phyloP scores from a whole-genome alignment of 768 basidiomycete genomes.

The Terana coerulea region DNA sequence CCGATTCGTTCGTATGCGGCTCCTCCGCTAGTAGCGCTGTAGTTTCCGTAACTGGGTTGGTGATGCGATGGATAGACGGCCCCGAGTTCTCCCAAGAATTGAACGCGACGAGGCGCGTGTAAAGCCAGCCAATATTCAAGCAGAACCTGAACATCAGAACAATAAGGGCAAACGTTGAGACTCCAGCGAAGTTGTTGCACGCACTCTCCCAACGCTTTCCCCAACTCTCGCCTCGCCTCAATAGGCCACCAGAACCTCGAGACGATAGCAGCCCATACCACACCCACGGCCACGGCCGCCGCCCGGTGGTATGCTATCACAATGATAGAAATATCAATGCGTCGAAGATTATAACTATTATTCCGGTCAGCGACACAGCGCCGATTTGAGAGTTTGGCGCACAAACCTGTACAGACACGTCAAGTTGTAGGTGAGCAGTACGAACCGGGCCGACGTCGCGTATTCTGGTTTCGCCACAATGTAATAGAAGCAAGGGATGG shows the following conservation, averaged over 20 bases:
- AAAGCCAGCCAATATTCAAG: conserved; percentile 91
- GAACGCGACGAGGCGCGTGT: conserved; percentile 84
- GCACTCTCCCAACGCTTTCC: conserved; percentile 83
- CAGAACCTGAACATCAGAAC: conserved; percentile 60
- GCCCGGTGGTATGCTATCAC: conserved; percentile 76
- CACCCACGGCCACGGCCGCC: conserved; percentile 77
- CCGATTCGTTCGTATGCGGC: conserved; percentile 53
- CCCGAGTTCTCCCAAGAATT: conserved; percentile 65
- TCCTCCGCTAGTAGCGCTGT: conserved; percentile 31
- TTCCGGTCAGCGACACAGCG: not conserved
- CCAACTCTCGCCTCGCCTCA: conserved; percentile 86
- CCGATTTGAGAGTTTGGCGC: conserved; percentile 1
- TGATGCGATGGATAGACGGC: not conserved
- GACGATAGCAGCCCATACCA: conserved; percentile 85
- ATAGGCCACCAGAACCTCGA: conserved; percentile 95
- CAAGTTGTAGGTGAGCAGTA: conserved; percentile 85
- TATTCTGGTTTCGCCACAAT: conserved; percentile 78
- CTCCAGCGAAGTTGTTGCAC: conserved; percentile 21
- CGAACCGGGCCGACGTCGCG: conserved; percentile 72
- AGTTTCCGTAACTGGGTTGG: conserved; percentile 19
- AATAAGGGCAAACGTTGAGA: not conserved
- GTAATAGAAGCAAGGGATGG: conserved; percentile 91
- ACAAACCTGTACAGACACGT: conserved; percentile 57
- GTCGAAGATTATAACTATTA: conserved; percentile 74
- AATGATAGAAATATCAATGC: conserved; percentile 56